Evolutionary conservation across 2,329 filamentous ascomycete species (phyloP).

Genomic region (Blastomyces emzantsi): DNA sequence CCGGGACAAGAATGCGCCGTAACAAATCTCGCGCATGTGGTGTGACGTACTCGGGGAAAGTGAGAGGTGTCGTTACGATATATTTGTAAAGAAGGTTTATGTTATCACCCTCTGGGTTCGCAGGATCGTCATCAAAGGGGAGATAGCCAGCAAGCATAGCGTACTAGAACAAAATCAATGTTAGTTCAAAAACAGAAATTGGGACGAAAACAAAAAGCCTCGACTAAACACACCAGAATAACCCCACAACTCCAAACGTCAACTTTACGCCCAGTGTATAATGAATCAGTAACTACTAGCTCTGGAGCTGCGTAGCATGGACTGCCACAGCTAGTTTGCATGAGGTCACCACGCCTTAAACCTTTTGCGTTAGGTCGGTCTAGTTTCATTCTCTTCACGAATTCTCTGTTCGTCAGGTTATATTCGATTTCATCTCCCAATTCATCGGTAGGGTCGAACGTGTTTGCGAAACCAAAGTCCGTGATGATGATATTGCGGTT

Average conservation of each 20-base stretch:
- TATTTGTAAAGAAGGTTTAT: constrained; percentile 99
- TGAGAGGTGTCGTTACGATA: constrained; percentile 92
- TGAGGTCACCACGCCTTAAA: constrained; percentile 78
- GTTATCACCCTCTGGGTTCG: constrained; percentile 96
- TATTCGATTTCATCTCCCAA: constrained; percentile 84
- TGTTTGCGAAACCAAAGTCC: constrained; percentile 98
- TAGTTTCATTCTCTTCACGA: constrained; percentile 74
- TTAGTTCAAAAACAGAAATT: constrained; percentile 14
- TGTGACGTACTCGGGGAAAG: constrained; percentile 97
- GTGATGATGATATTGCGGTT: constrained; percentile 99
- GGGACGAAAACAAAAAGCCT: background rate
- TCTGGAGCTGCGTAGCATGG: constrained; percentile 97
- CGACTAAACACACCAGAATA: constrained; percentile 65
- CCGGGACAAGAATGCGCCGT: constrained; percentile 86
- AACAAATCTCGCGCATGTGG: constrained; percentile 90
- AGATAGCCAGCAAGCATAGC: constrained; percentile 97
- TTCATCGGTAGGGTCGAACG: constrained; percentile 83
- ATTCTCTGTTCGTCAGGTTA: constrained; percentile 76
- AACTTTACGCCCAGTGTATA: constrained; percentile 95
- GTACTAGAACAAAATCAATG: constrained; percentile 53
- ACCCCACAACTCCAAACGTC: constrained; percentile 99
- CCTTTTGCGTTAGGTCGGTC: constrained; percentile 70
- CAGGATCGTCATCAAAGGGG: constrained; percentile 95
- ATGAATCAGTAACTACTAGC: constrained; percentile 89
- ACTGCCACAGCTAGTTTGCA: constrained; percentile 98